phyloP scores from a whole-genome alignment of 169 alveolate species.

The Eimeria necatrix region DNA sequence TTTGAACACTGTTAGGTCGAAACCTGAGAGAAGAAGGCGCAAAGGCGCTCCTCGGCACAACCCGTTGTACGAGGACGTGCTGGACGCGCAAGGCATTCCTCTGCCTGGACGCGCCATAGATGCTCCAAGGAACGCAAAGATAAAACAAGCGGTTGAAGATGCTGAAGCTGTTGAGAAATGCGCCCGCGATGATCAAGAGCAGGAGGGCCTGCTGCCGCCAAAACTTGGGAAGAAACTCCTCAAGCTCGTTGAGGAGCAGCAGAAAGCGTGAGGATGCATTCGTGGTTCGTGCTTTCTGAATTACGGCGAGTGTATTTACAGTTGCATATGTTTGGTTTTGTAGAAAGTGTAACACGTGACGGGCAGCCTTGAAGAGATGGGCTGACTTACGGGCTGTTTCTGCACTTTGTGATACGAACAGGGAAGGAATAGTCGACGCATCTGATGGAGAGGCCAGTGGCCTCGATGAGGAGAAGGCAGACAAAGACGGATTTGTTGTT shows the following conservation, averaged over 20 bases:
- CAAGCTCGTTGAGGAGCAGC: conserved; percentile 77
- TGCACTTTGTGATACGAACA: neutral
- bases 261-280: conserved; percentile 4
- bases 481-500: conserved; percentile 61
- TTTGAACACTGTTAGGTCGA: conserved; percentile 35
- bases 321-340: too few species aligned
- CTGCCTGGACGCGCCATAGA: conserved; percentile 27
- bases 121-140: neutral
- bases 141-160: conserved; percentile 29
- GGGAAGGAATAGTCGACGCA: conserved; percentile 15
- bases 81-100: conserved; percentile 60
- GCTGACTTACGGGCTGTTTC: neutral
- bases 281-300: too few species aligned
- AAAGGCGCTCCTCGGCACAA: conserved; percentile 74
- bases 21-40: conserved; percentile 66
- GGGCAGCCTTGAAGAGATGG: neutral
- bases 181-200: conserved; percentile 9
- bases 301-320: too few species aligned
- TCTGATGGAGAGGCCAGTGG: neutral
- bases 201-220: conserved; percentile 51
- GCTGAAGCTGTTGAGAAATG: neutral
- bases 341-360: neutral
- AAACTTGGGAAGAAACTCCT: conserved; percentile 72
- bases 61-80: conserved; percentile 74
- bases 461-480: conserved; percentile 39